Evolutionary conservation across 352 stramenopile genomes (phyloP).

Genomic region (Globisporangium barbulae): DNA sequence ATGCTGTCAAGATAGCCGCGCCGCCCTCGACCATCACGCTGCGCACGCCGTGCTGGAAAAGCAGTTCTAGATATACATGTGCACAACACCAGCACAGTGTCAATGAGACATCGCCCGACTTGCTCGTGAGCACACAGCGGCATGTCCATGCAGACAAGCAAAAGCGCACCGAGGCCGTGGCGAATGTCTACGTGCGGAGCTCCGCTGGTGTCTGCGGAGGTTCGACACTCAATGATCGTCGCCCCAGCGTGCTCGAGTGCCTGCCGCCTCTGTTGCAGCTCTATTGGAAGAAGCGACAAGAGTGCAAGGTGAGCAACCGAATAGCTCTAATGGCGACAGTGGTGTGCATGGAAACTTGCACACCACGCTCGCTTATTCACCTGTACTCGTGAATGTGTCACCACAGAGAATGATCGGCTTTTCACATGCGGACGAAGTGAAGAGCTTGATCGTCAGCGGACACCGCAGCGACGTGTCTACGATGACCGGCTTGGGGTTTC

Average conservation of each 20-base stretch:
- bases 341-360: no score
- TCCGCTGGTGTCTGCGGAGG: constrained; percentile 15
- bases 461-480: constrained; percentile 69
- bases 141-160: background rate
- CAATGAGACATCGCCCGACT: background rate
- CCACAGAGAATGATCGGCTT: constrained; percentile 70
- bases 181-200: constrained; percentile 48
- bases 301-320: background rate
- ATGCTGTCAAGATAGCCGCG: constrained; percentile 70
- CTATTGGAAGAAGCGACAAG: constrained; percentile 21
- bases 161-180: constrained; percentile 49
- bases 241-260: constrained; percentile 45
- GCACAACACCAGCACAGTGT: background rate
- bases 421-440: constrained; percentile 59
- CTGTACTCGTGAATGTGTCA: constrained; percentile 21
- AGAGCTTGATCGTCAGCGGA: constrained; percentile 69
- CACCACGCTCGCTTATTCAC: constrained; percentile 8
- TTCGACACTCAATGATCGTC: constrained; percentile 36
- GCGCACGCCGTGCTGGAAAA: constrained; percentile 33
- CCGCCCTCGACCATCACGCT: constrained; percentile 87
- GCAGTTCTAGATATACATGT: constrained; percentile 24
- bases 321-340: no score
- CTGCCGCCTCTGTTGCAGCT: constrained; percentile 29
- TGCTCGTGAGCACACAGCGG: background rate
- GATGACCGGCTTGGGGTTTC: constrained; percentile 70